Base-by-base conservation (phyloP, 1,139 yeast species). In the Blastobotrys apis region DNA sequence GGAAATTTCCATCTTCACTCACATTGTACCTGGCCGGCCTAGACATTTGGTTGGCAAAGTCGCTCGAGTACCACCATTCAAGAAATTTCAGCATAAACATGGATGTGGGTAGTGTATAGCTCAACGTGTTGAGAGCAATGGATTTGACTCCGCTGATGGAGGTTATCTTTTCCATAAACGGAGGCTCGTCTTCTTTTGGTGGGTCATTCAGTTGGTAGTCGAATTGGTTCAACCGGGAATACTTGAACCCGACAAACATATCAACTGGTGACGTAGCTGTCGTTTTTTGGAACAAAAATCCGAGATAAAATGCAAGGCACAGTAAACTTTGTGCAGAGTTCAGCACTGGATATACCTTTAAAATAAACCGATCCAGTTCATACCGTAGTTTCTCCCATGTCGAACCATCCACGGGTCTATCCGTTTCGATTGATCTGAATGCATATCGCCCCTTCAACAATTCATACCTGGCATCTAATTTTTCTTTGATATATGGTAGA, bases 1-100 rank as follows among this genome's bases (percentile, higher is more conserved):
- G 85, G 27, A 80, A 66, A 20, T 74, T 71, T 15, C 57, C 63
- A 6, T 48, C 53, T 10, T 43, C 49, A 12, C 30, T 16, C 36
- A 69, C 69, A 47, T 76, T 78, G 32, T 74, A 73, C 5, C 80
- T 69, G 45, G 73, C 74, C 40, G 72, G 75, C 53, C 76, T 77
- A 9, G 78, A 68, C 38, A 86, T 64, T 54, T 80, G 80, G 4
- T 74, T 68, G 1, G 87, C 81, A 56, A 87, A 76, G 51, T 84
- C 87, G 15, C 90, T 80, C 36, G 85, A 77, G 51, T 82, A 81
- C 95, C 96, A 90, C 97, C 97, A 90, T 63, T 92, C 97, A 43
- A 88, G 73, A 55, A 92, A 87, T 64, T 88, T 87, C 52, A 92
- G 73, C 29, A 84, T 62, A 61, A 92, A 90, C 48, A 92, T 84